A percentile compares a stretch with the other conserved stretches of the same genome.
These are phyloP conservation scores for Acanthamoeba culbertsoni DNA, from an alignment of 208 protist species.

Conservation along the genomic window DNA sequence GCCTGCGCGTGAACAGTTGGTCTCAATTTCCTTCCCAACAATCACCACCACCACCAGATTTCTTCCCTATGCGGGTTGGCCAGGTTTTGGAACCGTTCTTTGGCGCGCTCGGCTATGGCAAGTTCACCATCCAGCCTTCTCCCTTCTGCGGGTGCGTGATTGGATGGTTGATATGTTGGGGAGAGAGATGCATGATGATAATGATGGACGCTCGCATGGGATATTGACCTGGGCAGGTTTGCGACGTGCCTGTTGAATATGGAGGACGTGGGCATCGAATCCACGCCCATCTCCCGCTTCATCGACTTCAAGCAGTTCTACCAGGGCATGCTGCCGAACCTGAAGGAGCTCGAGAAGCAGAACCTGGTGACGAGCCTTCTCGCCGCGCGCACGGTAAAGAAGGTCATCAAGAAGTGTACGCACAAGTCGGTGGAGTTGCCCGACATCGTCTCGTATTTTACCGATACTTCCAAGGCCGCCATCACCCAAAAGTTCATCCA, in stretches of 20 bases:
- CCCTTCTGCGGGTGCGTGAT: slow-evolving; percentile 8
- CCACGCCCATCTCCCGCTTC: slow-evolving; percentile 4
- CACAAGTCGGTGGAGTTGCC: slow-evolving; percentile 14
- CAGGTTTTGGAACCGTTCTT: slow-evolving; percentile 50
- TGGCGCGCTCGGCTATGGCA: neutral
- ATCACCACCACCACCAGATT: too few species aligned
- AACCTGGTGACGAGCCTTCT: neutral
- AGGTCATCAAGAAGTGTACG: slow-evolving; percentile 15
- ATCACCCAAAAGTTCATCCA: slow-evolving; percentile 22
- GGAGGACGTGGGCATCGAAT: neutral
- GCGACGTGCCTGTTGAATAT: slow-evolving; percentile 28
- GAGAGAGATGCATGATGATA: neutral
- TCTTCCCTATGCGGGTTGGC: slow-evolving; percentile 33
- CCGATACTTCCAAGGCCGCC: slow-evolving; percentile 8
- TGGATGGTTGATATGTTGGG: neutral
- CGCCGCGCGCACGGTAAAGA: neutral
- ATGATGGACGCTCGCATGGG: too few species aligned
- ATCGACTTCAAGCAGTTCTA: slow-evolving; percentile 49
- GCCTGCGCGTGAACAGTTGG: too few species aligned
- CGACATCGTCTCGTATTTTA: slow-evolving; percentile 45
- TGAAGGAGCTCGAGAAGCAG: slow-evolving; percentile 28
- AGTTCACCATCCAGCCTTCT: slow-evolving; percentile 44
- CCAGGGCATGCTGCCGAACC: neutral
- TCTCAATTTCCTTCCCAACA: neutral
- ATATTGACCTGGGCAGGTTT: too few species aligned